Evolutionary conservation across 2,329 filamentous ascomycete genomes (phyloP), one percentile per base, ranked within the genome.

Genomic region (Grosmannia huntii): DNA sequence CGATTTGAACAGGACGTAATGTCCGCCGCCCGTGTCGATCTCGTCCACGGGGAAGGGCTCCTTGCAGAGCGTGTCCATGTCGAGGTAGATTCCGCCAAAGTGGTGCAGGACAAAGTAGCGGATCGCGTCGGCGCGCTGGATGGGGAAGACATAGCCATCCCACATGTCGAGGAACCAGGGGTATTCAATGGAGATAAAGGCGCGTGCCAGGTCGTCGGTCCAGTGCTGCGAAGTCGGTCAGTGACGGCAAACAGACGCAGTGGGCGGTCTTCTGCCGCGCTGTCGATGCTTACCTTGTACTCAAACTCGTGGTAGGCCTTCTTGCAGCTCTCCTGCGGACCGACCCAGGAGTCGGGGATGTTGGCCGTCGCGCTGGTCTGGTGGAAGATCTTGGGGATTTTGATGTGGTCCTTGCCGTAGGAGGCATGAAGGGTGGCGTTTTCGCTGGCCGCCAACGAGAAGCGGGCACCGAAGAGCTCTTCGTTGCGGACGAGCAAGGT

Each of bases 71-170:
- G 50, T 76, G 69, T 94, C 88, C 53, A 92, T 73, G 66, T 94
- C 88, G 64, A 92, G 83, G 70, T 92, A 92, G 58, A 90, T 84
- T 48, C 89, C 89, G 58, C 89, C 89, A 67, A 82, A 91, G 70
- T 89, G 82, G 57, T 84, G 78, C 36, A 94, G 76, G 23, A 90
- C 77, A 68, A 92, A 91, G 72, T 92, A 92, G 55, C 88, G 81
- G 65, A 92, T 87, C 5, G 86, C 77, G 67, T 92, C 88, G 58
- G 87, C 86, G 61, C 87, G 81, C 71, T 91, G 86, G 62, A 92
- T 90, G 14, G 85, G 83, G 69, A 85, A 88, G 36, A 75, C 77
- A 71, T 91, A 92, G 65, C 77, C 78, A 66, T 89, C 83, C 66
- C 87, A 94, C 0, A 85, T 89, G 56, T 82, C 76, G 19, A 89